Evolutionary conservation across 345 rosid genomes (phyloP).

Genomic region (Cochlearia excelsa): DNA sequence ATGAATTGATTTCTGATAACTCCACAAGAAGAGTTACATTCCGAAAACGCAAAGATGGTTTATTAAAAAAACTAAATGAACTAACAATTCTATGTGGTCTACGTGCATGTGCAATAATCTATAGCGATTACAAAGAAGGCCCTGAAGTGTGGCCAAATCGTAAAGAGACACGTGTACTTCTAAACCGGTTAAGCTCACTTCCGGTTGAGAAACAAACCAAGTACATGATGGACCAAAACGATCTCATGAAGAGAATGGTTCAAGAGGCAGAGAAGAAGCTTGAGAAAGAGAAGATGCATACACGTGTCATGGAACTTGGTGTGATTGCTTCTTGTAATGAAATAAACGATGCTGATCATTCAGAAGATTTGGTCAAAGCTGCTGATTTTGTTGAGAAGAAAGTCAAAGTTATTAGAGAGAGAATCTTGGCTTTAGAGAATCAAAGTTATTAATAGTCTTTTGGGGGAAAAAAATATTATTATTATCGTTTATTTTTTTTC

Average conservation of each 20-base stretch:
- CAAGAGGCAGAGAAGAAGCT: conserved; percentile 38
- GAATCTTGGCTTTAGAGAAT: conserved; percentile 8
- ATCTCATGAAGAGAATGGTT: conserved; percentile 39
- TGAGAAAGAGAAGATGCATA: conserved; percentile 33
- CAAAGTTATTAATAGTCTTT: no score
- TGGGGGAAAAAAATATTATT: no score
- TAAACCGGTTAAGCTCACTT: conserved; percentile 28
- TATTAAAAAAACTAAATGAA: conserved; percentile 34
- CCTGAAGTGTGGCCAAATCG: conserved; percentile 46
- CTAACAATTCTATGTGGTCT: conserved; percentile 32
- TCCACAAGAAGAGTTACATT: conserved; percentile 31
- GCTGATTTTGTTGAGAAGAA: conserved; percentile 26
- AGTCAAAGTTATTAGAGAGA: conserved; percentile 19
- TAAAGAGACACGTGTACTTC: conserved; percentile 29
- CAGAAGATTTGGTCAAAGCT: conserved; percentile 27
- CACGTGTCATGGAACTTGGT: conserved; percentile 37
- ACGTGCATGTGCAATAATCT: conserved; percentile 37
- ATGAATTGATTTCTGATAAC: conserved; percentile 28
- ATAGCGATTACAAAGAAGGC: conserved; percentile 36
- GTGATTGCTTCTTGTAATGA: conserved; percentile 8
- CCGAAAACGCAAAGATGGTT: conserved; percentile 35
- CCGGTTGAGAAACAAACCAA: conserved; percentile 49
- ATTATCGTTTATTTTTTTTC: no score
- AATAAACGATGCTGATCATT: conserved; percentile 21
- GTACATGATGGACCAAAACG: conserved; percentile 48